Conservation (phyloP, 73 alveolate species). For the Blepharisma japonicum region DNA sequence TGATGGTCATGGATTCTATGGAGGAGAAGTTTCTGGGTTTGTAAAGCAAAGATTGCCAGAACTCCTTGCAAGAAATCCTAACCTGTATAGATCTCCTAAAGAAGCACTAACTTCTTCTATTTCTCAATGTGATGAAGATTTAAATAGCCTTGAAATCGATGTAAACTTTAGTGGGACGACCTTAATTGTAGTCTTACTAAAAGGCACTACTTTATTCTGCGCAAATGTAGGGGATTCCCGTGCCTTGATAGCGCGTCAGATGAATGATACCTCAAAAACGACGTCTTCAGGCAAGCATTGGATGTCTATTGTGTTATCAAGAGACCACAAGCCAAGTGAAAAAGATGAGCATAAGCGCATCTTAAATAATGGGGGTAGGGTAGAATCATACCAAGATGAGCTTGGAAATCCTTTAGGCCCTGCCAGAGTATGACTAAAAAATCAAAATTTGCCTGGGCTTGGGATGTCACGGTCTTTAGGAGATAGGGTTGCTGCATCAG, state of each 20-base stretch:
- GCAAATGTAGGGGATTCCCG: slow-evolving; percentile 60
- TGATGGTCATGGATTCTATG: slow-evolving; percentile 87
- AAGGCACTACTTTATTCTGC: slow-evolving; percentile 33
- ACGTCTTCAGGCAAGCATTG: neutral
- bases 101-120: neutral
- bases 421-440: slow-evolving; percentile 71
- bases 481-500: slow-evolving; percentile 82
- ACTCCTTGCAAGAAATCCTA: neutral
- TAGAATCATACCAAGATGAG: slow-evolving; percentile 59
- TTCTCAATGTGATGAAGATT: neutral
- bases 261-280: neutral
- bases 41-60: slow-evolving; percentile 44
- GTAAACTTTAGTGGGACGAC: slow-evolving; percentile 27
- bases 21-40: slow-evolving; percentile 69
- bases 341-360: slow-evolving; percentile 74
- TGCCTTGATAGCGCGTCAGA: slow-evolving; percentile 37
- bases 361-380: slow-evolving; percentile 67
- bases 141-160: neutral
- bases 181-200: neutral
- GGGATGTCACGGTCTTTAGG: slow-evolving; percentile 98
- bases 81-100: neutral
- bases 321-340: slow-evolving; percentile 81
- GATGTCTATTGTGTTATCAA: slow-evolving; percentile 44
- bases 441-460: slow-evolving; percentile 85
- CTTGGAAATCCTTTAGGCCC: slow-evolving; percentile 74